phyloP scores from a whole-genome alignment of 345 rosid species.

The Gossypium longicalyx region DNA sequence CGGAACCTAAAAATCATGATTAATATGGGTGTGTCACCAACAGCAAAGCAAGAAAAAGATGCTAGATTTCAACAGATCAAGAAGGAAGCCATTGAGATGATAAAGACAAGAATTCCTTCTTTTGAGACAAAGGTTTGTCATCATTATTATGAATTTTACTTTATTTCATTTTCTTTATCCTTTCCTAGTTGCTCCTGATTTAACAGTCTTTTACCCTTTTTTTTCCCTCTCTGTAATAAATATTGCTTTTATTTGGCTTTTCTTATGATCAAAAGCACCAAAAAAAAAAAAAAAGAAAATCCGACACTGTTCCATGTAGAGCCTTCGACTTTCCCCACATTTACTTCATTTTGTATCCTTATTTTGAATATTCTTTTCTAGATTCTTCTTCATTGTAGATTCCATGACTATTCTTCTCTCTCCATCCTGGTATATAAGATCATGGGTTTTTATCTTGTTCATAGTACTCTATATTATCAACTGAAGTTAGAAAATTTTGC shows the following conservation, averaged over 20 bases:
- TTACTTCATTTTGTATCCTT: background rate
- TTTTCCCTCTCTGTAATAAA: background rate
- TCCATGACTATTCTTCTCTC: background rate
- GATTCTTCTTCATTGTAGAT: constrained; percentile 1
- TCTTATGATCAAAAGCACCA: background rate
- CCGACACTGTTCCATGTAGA: background rate
- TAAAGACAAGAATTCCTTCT: constrained; percentile 44
- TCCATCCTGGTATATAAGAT: background rate
- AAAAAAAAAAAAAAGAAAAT: background rate
- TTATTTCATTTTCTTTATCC: background rate
- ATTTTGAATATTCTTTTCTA: background rate
- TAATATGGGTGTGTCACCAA: constrained; percentile 41
- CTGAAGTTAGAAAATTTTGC: constrained; percentile 1
- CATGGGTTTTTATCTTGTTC: background rate
- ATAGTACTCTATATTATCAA: background rate
- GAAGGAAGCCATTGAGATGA: constrained; percentile 78
- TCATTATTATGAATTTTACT: constrained; percentile 5
- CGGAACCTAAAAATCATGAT: constrained; percentile 86
- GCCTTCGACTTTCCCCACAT: background rate
- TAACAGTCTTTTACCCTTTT: background rate
- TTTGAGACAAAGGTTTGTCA: constrained; percentile 57
- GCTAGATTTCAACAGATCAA: constrained; percentile 70
- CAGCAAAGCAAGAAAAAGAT: constrained; percentile 77
- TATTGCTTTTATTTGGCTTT: background rate
- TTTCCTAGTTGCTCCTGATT: constrained; percentile 6